Base-by-base conservation (phyloP, 495 filamentous ascomycete genomes). In the Podospora appendiculata region DNA sequence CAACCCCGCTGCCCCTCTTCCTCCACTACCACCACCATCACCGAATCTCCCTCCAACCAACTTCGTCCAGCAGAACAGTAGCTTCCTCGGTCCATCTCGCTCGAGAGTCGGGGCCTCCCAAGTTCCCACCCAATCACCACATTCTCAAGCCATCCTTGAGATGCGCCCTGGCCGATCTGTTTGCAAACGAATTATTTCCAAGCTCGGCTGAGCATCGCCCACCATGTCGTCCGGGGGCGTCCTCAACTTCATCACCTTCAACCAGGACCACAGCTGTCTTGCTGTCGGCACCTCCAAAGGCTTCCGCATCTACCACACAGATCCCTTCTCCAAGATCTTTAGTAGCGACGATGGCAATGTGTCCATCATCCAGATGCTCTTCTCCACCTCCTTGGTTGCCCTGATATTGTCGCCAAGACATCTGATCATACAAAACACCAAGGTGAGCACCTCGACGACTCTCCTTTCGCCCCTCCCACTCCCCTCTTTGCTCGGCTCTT, bases 241-340 rank as follows among this genome's bases (percentile, higher is more conserved):
- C 4, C 92, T 98, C 79, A 98, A 97, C 67, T 98, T 92, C 66
- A 88, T 98, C 62, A 97, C 90, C 14, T 98, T 97, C 72, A 98
- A 98, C 71, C 93, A 98, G 73, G 93, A 98, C 78, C 88, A 95
- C 77, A 94, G 88, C 78, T 89, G 90, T 66, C 76, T 98, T 54
- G 93, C 91, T 73, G 89, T 96, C 57, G 92, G 86, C 43, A 96
- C 94, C 45, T 83, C 85, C 39, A 90, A 85, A 66, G 93, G 93
- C 55, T 96, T 95, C 68, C 87, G 91, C 49, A 88, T 95, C 53
- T 98, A 95, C 70, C 90, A 89, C 57, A 96, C 91, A 39, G 94
- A 97, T 52, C 92, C 91, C 1, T 97, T 96, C 65, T 81, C 82
- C 57, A 95, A 95, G 70, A 86, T 89, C 66, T 96, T 89, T 71